phyloP scores from a whole-genome alignment of 805 yeast species.

The Pichia californica region DNA sequence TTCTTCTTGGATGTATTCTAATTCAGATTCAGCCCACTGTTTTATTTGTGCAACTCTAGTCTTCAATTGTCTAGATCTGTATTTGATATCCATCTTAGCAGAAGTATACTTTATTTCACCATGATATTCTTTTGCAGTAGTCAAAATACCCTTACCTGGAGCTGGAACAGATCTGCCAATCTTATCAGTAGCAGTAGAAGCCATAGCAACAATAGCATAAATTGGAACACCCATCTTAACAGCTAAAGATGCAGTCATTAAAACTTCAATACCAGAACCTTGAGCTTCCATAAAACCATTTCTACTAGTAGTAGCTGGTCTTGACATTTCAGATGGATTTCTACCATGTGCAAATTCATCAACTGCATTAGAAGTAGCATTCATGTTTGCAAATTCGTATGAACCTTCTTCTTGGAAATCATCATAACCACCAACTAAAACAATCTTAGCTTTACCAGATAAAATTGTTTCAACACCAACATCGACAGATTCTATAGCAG shows the following conservation, averaged over 20 bases:
- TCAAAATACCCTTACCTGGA: conserved; percentile 99
- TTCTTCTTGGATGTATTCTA: conserved; percentile 64
- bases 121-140: conserved; percentile 93
- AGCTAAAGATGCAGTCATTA: conserved; percentile 94
- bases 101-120: conserved; percentile 73
- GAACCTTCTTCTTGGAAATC: conserved; percentile 99
- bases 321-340: conserved; percentile 97
- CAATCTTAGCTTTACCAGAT: conserved; percentile 91
- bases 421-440: conserved; percentile 98
- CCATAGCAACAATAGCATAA: conserved; percentile 87
- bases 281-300: conserved; percentile 99
- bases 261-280: conserved; percentile 97
- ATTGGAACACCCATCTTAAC: conserved; percentile 98
- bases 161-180: conserved; percentile 99
- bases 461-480: conserved; percentile 90
- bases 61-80: conserved; percentile 88
- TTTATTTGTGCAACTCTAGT: conserved; percentile 71
- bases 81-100: conserved; percentile 79
- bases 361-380: conserved; percentile 87
- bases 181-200: conserved; percentile 97
- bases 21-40: conserved; percentile 80
- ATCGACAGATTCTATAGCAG: conserved; percentile 96
- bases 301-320: conserved; percentile 96
- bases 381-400: conserved; percentile 96
- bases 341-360: conserved; percentile 93